Evolutionary conservation across 2,329 filamentous ascomycete genomes (phyloP), one percentile per base, ranked within the genome.

Genomic region (Pyrenochaeta sp.): DNA sequence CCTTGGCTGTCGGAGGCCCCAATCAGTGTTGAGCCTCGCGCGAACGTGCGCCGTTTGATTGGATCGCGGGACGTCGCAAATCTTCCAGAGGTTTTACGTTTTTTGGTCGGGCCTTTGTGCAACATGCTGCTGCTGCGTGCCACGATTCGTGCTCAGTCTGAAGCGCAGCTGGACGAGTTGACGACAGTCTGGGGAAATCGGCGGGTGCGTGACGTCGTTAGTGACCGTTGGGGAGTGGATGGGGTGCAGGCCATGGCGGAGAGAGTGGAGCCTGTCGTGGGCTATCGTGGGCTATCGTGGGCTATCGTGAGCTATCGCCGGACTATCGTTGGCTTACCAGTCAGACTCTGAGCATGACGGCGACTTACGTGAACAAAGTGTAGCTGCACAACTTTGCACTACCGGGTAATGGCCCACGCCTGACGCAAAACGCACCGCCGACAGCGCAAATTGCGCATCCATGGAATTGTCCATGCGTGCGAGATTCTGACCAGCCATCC

Each of bases 41-140:
- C 43, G 43, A 58, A 48, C 58, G 60, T 63, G 60, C 55, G 35
- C 44, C 17, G 49, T 43, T 59, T 63, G 60, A 63, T 63, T 63
- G 60, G 60, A 44, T 35, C 39, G 31, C 43, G 43, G 30, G 32
- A 52, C 46, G 39, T 51, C 31, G 44, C 51, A 29, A 32, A 48
- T 40, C 27, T 39, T n/a, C 21, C 18, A 27, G 30, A 32, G n/a
- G 29, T 35, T 21, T 12, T 40, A 36, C 31, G 36, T 21, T 45
- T 21, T 45, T 41, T 41, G 42, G 23, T 27, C 23, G 23, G 23
- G 4, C 23, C 23, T 27, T 32, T 43, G 36, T 54, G 51, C 45
- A 43, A 51, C 49, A 23, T 37, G 45, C 33, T 49, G 37, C 33
- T n/a, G 36, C 45, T 46, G 51, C 56, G 51, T 61, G 58, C 51